Conservation (phyloP, 306 rosid genomes). For the Abrus pulchellus region DNA sequence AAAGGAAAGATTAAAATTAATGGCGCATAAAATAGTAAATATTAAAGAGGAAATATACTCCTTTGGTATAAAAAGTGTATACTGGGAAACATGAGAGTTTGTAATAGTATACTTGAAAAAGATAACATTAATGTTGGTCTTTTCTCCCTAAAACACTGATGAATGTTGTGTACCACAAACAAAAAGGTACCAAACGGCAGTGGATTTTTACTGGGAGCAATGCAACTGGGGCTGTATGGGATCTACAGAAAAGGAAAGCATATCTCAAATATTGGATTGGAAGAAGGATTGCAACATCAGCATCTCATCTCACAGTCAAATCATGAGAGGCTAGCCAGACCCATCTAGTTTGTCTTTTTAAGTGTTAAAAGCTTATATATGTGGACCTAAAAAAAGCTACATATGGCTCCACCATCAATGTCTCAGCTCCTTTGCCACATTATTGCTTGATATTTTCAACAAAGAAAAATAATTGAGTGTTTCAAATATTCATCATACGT, state of each 20-base stretch:
- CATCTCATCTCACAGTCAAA: conserved; percentile 33
- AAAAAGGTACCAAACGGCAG: conserved; percentile 54
- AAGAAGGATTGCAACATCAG: conserved; percentile 41
- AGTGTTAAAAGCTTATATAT: not conserved
- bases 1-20: too few species aligned
- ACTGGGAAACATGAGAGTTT: too few species aligned
- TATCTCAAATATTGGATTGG: not conserved
- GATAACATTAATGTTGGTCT: not conserved
- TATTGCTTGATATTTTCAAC: not conserved
- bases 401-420: not conserved
- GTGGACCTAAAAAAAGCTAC: too few species aligned
- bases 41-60: too few species aligned
- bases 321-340: not conserved
- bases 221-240: conserved; percentile 45
- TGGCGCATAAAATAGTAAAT: too few species aligned
- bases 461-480: not conserved
- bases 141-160: not conserved
- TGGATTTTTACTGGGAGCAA: conserved; percentile 49
- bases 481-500: not conserved
- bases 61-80: too few species aligned
- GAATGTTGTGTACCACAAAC: not conserved
- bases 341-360: not conserved
- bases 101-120: not conserved
- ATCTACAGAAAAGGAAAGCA: conserved; percentile 44
- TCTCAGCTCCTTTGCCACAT: not conserved